Percentiles rank a stretch among this genome's conserved stretches.
Evolutionary conservation across 192 early-diverging fungal species (phyloP).

Genomic region (Podila epigama): DNA sequence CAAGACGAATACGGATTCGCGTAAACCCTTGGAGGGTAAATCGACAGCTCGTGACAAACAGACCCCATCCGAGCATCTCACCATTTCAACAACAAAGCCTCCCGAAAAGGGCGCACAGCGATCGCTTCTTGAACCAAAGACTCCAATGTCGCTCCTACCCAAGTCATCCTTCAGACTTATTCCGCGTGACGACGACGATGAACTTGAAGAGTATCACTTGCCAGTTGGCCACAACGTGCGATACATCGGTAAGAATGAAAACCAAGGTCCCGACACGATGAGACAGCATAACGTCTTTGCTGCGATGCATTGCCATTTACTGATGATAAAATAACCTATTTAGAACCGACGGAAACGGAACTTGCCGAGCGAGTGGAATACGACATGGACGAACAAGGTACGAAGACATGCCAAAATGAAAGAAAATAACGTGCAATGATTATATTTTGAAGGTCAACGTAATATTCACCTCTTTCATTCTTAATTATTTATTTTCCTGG

Average conservation of each 20-base stretch:
- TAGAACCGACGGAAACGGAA: slow-evolving; percentile 67
- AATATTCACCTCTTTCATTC: neutral
- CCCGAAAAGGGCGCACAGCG: neutral
- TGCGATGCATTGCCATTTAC: too few species aligned
- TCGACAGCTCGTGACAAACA: neutral
- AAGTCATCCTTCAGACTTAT: slow-evolving; percentile 53
- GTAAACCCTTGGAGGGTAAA: too few species aligned
- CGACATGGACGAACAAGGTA: slow-evolving; percentile 97
- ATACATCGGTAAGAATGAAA: slow-evolving; percentile 59
- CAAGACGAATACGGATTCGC: too few species aligned
- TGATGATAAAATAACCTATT: too few species aligned
- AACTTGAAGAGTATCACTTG: slow-evolving; percentile 55
- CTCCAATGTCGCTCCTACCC: slow-evolving; percentile 40
- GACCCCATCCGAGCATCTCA: too few species aligned
- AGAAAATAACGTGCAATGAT: neutral
- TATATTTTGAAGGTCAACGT: neutral
- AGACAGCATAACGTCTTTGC: too few species aligned
- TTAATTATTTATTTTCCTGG: neutral
- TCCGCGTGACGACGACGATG: slow-evolving; percentile 37
- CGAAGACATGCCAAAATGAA: neutral
- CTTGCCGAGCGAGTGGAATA: slow-evolving; percentile 83
- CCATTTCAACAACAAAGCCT: neutral
- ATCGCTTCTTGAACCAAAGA: slow-evolving; percentile 30
- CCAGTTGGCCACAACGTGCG: slow-evolving; percentile 78
- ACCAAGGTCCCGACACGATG: too few species aligned